Base-by-base conservation (phyloP, 1,139 yeast genomes). In the Debaryomycetaceae sp. region DNA sequence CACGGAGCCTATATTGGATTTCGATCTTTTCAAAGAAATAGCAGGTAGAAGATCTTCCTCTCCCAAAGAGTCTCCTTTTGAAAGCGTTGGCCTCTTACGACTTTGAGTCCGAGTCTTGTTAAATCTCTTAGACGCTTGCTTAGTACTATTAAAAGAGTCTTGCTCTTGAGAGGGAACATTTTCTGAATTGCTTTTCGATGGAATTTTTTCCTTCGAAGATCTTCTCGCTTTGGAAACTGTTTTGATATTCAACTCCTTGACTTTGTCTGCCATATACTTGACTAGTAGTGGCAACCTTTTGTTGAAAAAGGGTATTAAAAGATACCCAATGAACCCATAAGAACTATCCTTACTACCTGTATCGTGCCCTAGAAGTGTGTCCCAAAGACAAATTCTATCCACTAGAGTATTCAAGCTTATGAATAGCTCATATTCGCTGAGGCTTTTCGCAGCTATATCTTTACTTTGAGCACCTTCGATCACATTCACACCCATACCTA, bases 361-460 rank as follows among this genome's bases (percentile, higher is more conserved):
- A 5, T 64, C 59, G 4, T 59, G 53, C 5, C 68, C 70, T 37
- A 72, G 55, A 11, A 82, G 56, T 3, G 80, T 70, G 51, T 81
- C 86, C 73, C 83, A 72, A 38, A 82, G 72, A 13, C 77, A 72
- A 54, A 81, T 62, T 49, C 81, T 72, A 54, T 81, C 86, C 4
- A 81, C 57, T 35, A 76, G 65, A 3, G 76, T 59, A 48, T 76
- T 78, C 38, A 81, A 55, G 0, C 62, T 55, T 2, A 49, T 49
- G 36, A 57, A 62, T 20, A 64, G 44, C 5, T 51, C 40, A 40
- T 48, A 56, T 11, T 54, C 55, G 31, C 55, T 50, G 37, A 55
- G 13, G 17, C 38, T 42, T 9, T n/a, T 17, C 6, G 35, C 36
- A 6, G 36, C 13, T 9, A n/a, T 6, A 6, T n/a, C 17, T 4